Evolutionary conservation across 2,329 filamentous ascomycete species (phyloP), one percentile per base, ranked within the genome.

Genomic region (Ophiostoma sp.): DNA sequence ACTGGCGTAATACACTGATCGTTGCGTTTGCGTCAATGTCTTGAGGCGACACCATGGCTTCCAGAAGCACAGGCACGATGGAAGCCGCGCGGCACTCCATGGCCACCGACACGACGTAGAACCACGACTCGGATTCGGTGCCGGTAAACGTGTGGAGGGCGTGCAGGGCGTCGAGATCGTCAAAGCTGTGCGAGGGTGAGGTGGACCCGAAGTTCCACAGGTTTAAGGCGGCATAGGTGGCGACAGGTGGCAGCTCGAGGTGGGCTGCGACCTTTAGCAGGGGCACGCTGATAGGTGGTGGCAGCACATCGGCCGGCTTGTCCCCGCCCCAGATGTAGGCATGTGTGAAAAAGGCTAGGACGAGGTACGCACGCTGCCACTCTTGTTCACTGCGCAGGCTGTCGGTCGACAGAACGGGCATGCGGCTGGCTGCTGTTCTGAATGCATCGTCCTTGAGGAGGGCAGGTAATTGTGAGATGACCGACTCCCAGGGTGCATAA

Each of bases 51-150:
- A 3, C 5, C 62, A 97, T 88, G 1, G 93, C 93, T 41, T 84
- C 79, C 38, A 96, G 81, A 88, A 97, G 93, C 68, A 88, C 77
- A 0, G 91, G 89, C 69, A 97, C 88, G 45, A 92, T 86, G 0
- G 84, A 81, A 0, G 88, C 93, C 0, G 90, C 92, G 64, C 88
- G 85, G 45, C 92, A 90, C 79, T 98, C 94, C 76, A 97, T 96
- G 18, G 93, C 93, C 0, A 95, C 90, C 0, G 92, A 96, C 70
- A 97, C 72, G 49, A 95, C 82, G 73, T 93, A 93, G 79, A 98
- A 98, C 94, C 94, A 97, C 73, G 93, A 92, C 78, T 98, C 94
- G 73, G 96, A 93, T 66, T 89, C 79, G 7, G 92, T 95, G 40
- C 92, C 93, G 4, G 93, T 97, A 74, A 97, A 95, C 12, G 93